Base-by-base conservation (phyloP, 192 early-diverging fungal species). In the Linnemannia schmuckeri region DNA sequence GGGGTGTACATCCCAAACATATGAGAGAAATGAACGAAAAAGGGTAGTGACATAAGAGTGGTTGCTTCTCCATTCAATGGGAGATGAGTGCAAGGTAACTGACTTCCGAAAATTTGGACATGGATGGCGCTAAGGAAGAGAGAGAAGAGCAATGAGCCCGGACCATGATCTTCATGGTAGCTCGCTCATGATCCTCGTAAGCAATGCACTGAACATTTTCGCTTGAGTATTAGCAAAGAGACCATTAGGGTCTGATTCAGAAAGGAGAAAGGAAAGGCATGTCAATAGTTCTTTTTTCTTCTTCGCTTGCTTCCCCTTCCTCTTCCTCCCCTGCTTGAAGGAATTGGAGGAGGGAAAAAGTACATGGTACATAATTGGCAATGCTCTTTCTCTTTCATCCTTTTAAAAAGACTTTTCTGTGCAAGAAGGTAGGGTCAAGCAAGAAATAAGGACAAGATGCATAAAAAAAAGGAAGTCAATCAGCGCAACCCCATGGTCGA, bases 61-160 rank as follows among this genome's bases (percentile, higher is more conserved):
- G 61, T 66, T 66, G 61, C 30, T 35, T 30, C 27, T 15, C 33
- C 61, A 24, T 3, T 33, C 2, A 2, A 33, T 30, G 3, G 13
- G 10, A 33, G 61, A 66, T 66, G 61, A 66, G 61, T 66, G 61
- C n/a, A 66, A 15, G 61, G 30, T 66, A 66, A 66, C 61, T 66
- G 61, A 30, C 27, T 27, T 33, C 61, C 61, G 61, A 33, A 12
- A 33, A 1, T 13, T 66, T 66, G 61, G 61, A 3, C n/a, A 10
- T 66, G 13, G 30, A 20, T 52, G 49, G 18, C 18, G 49, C 49
- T 3, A 22, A 52, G 15, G 49, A 52, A 22, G 15, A 52, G 55
- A 27, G n/a, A 7, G n/a, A n/a, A 61, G 49, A 52, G 18, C 10
- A 61, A 27, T 61, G 55, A n/a, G n/a, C 55, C 55, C n/a, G 22